Percentiles rank a stretch among this genome's conserved stretches.
phyloP scores from a whole-genome alignment of 2,329 filamentous ascomycete species.

The Sporothrix pseudoabietina region DNA sequence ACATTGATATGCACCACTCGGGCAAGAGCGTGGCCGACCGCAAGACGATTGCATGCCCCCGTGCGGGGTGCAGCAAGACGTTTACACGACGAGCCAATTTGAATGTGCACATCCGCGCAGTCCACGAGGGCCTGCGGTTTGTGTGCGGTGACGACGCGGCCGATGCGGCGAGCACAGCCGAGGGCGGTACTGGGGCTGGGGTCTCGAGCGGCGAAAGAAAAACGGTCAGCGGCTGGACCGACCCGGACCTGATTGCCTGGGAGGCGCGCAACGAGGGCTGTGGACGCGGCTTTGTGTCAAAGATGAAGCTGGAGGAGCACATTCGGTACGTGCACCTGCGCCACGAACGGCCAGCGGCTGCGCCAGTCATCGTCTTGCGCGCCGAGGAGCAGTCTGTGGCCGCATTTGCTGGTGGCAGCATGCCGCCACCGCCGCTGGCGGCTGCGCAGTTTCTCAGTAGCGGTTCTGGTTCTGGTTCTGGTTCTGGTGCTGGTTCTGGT shows the following conservation, averaged over 20 bases:
- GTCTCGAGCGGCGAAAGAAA: background rate
- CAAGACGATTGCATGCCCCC: constrained; percentile 67
- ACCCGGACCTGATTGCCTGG: constrained; percentile 65
- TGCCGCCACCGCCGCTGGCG: constrained; percentile 26
- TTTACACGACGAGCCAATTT: constrained; percentile 87
- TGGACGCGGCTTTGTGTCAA: constrained; percentile 73
- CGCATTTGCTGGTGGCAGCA: background rate
- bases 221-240: constrained; percentile 45
- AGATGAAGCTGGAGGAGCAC: constrained; percentile 79
- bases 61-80: constrained; percentile 68
- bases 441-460: constrained; percentile 26
- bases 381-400: background rate
- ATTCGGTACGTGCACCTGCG: constrained; percentile 79
- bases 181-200: background rate
- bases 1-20: constrained; percentile 77
- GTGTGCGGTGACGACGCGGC: constrained; percentile 71
- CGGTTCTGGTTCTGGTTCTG: too few relatives aligned
- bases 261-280: constrained; percentile 63
- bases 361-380: constrained; percentile 32
- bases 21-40: constrained; percentile 62
- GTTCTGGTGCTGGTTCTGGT: background rate
- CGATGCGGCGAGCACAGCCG: background rate
- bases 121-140: constrained; percentile 76
- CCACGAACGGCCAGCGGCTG: constrained; percentile 47
- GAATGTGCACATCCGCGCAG: constrained; percentile 73